Conservation (phyloP, 257 asterid genomes). For the Asclepias syriaca region DNA sequence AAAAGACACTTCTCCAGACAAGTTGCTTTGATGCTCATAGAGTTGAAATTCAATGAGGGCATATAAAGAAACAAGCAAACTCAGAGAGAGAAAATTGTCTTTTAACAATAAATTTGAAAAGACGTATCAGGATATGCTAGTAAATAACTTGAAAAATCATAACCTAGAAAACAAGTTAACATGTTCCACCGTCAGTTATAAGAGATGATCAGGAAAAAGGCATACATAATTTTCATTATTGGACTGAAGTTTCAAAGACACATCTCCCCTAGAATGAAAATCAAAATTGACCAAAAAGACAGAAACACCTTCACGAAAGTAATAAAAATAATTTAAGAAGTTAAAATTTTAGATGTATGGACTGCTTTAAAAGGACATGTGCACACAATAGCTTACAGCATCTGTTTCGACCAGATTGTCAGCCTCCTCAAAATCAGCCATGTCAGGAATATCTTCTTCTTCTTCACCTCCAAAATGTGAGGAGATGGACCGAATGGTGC, state of each 20-base stretch:
- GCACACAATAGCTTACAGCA: conserved; percentile 50
- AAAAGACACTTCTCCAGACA: not conserved
- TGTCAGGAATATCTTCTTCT: conserved; percentile 93
- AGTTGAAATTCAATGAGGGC: not conserved
- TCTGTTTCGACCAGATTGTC: conserved; percentile 81
- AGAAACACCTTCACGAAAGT: not conserved
- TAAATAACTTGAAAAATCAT: not conserved
- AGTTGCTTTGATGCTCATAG: not conserved
- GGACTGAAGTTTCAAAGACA: not conserved
- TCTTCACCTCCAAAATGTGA: conserved; percentile 88
- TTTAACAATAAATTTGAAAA: not conserved
- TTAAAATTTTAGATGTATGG: not conserved
- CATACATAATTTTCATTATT: not conserved
- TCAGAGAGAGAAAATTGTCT: too few relatives aligned
- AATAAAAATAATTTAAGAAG: not conserved
- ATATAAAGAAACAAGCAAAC: not conserved
- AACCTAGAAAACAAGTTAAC: not conserved
- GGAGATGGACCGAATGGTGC: conserved; percentile 60
- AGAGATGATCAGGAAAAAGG: not conserved
- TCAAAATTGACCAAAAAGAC: not conserved
- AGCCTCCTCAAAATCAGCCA: conserved; percentile 75
- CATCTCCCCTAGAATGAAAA: not conserved
- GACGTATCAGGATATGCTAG: not conserved
- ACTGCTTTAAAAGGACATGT: not conserved
- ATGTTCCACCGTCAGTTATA: not conserved